These are phyloP conservation scores for Lachnellula suecica DNA, from an alignment of 2,329 filamentous ascomycete species.

Conservation along the genomic window DNA sequence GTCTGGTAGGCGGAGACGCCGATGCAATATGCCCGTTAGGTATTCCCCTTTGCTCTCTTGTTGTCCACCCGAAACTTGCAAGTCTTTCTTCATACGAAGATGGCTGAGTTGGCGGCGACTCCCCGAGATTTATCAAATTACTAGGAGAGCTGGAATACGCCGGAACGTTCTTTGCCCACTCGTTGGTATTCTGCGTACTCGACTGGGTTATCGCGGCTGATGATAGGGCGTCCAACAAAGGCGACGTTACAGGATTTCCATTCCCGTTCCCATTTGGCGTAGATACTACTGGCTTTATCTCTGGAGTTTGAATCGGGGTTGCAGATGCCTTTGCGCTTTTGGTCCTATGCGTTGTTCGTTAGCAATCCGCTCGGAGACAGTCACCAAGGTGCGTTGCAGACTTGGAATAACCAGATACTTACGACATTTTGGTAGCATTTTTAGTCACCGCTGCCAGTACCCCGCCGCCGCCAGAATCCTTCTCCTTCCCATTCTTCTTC, in stretches of 20 bases:
- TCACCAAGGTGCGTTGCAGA: neutral
- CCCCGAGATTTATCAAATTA: slow-evolving; percentile 42
- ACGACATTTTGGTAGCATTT: slow-evolving; percentile 31
- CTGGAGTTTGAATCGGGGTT: slow-evolving; percentile 24
- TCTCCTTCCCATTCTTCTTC: slow-evolving; percentile 35
- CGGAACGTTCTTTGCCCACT: slow-evolving; percentile 45
- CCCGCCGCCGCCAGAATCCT: slow-evolving; percentile 26
- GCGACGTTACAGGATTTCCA: slow-evolving; percentile 26
- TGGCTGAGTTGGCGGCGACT: slow-evolving; percentile 40
- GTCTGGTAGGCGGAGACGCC: slow-evolving; percentile 35
- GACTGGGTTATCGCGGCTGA: slow-evolving; percentile 26
- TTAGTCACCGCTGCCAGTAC: slow-evolving; percentile 33
- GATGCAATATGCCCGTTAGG: slow-evolving; percentile 25
- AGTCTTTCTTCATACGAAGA: slow-evolving; percentile 34
- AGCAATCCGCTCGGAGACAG: neutral
- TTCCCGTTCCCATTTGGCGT: slow-evolving; percentile 11
- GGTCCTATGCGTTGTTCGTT: slow-evolving; percentile 13
- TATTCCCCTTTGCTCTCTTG: slow-evolving; percentile 29
- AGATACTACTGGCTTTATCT: slow-evolving; percentile 25
- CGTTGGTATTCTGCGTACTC: slow-evolving; percentile 33
- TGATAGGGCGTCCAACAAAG: slow-evolving; percentile 31
- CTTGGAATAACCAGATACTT: slow-evolving; percentile 20
- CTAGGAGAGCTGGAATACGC: slow-evolving; percentile 40
- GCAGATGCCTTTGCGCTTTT: slow-evolving; percentile 23
- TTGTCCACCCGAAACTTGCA: slow-evolving; percentile 28